A percentile compares a stretch with the other conserved stretches of the same genome.
phyloP scores from a whole-genome alignment of 116 monocot genomes.

The Trichopus zeylanicus region DNA sequence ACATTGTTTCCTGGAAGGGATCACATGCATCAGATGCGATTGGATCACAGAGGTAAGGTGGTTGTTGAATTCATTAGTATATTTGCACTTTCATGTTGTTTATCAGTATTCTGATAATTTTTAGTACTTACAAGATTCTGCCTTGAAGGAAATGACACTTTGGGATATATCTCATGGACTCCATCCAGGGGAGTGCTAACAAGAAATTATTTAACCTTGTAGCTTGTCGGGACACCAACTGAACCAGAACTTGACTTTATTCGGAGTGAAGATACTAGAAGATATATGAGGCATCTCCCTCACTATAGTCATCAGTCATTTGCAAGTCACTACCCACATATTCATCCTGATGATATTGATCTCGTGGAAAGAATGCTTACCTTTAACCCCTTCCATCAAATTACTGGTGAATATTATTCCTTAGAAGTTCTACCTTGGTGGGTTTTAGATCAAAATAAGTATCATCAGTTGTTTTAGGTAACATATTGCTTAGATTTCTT shows the following conservation, averaged over 20 bases:
- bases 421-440: too few species aligned
- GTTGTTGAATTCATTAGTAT: background rate
- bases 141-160: too few species aligned
- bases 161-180: too few species aligned
- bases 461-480: too few species aligned
- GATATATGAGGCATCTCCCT: slow-evolving; percentile 83
- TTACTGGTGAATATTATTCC: slow-evolving; percentile 52
- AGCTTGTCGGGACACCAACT: slow-evolving; percentile 88
- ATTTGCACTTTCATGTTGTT: too few species aligned
- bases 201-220: too few species aligned
- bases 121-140: background rate
- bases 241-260: slow-evolving; percentile 72
- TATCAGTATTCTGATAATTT: too few species aligned
- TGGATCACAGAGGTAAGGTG: slow-evolving; percentile 75
- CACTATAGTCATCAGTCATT: slow-evolving; percentile 61
- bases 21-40: slow-evolving; percentile 88
- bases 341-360: slow-evolving; percentile 76
- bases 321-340: slow-evolving; percentile 69
- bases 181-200: too few species aligned
- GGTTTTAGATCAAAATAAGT: too few species aligned
- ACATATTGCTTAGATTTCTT: too few species aligned
- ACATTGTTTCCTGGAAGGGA: slow-evolving; percentile 95
- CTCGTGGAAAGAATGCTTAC: slow-evolving; percentile 90
- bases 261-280: slow-evolving; percentile 81
- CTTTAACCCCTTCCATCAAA: slow-evolving; percentile 82